Conservation (phyloP, 805 yeast genomes). For the Candida sanyiensis region DNA sequence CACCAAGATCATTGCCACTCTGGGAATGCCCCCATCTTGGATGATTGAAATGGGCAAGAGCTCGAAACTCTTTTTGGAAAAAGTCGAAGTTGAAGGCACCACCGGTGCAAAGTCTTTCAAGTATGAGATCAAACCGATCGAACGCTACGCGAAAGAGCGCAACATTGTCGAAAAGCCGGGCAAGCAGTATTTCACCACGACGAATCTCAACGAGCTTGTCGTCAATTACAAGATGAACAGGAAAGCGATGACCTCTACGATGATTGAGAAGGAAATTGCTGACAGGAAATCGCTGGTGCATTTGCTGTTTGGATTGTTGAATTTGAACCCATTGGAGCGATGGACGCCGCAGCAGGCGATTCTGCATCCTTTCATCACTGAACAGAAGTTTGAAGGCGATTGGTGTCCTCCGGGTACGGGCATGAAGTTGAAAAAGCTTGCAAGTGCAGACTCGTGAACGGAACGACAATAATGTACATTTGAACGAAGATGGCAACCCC, state of each 20-base stretch:
- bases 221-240: constrained; percentile 67
- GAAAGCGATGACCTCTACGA: constrained; percentile 40
- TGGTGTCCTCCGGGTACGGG: constrained; percentile 47
- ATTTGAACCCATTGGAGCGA: constrained; percentile 86
- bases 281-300: constrained; percentile 71
- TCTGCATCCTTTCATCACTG: constrained; percentile 83
- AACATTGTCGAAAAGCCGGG: constrained; percentile 67
- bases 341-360: constrained; percentile 97
- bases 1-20: constrained; percentile 70
- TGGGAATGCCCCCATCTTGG: constrained; percentile 89
- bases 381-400: constrained; percentile 44
- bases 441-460: too few relatives aligned
- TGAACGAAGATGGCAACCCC: too few relatives aligned
- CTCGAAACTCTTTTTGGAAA: constrained; percentile 52
- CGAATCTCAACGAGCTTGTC: constrained; percentile 64
- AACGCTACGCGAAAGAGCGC: constrained; percentile 48
- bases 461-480: too few relatives aligned
- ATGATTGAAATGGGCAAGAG: constrained; percentile 95
- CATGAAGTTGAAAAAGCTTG: constrained; percentile 5
- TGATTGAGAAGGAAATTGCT: constrained; percentile 62
- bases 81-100: constrained; percentile 16
- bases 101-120: constrained; percentile 1
- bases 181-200: constrained; percentile 71
- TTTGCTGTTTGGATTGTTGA: constrained; percentile 71
- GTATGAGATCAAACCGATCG: constrained; percentile 30